phyloP scores from a whole-genome alignment of 2,329 filamentous ascomycete species.

The Xylariaceae sp. region DNA sequence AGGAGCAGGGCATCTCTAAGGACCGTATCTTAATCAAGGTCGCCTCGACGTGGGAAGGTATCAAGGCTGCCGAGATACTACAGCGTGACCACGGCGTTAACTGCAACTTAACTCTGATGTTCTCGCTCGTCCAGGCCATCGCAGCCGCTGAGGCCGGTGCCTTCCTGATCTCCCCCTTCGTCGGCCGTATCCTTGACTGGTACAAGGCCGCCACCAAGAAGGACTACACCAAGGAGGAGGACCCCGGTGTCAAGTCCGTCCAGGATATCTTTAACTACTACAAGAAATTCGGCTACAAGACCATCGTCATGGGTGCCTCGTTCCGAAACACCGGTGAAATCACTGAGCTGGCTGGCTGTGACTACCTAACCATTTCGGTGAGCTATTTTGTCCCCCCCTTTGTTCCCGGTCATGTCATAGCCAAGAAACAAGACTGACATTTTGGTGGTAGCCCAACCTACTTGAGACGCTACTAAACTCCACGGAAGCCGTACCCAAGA shows the following conservation, averaged over 20 bases:
- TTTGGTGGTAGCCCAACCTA: constrained; percentile 70
- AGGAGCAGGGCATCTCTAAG: constrained; percentile 87
- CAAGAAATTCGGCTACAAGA: constrained; percentile 99
- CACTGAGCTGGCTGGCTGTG: constrained; percentile 95
- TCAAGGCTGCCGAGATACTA: constrained; percentile 96
- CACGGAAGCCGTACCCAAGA: constrained; percentile 79
- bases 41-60: constrained; percentile 98
- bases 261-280: constrained; percentile 99
- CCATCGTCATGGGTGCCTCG: constrained; percentile 98
- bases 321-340: constrained; percentile 98
- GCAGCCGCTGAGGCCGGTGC: constrained; percentile 92
- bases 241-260: constrained; percentile 95
- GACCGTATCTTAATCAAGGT: constrained; percentile 98
- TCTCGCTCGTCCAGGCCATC: constrained; percentile 93
- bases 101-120: constrained; percentile 99
- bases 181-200: constrained; percentile 99
- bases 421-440: constrained; percentile 6
- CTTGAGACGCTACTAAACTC: constrained; percentile 94
- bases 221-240: constrained; percentile 85
- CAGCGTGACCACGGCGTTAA: constrained; percentile 96
- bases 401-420: not conserved
- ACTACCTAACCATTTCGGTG: constrained; percentile 98
- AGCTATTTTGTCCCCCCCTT: constrained; percentile 39
- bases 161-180: constrained; percentile 98
- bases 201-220: constrained; percentile 96